Conservation (phyloP, 2,329 filamentous ascomycete genomes). For the Pezicula radicicola region DNA sequence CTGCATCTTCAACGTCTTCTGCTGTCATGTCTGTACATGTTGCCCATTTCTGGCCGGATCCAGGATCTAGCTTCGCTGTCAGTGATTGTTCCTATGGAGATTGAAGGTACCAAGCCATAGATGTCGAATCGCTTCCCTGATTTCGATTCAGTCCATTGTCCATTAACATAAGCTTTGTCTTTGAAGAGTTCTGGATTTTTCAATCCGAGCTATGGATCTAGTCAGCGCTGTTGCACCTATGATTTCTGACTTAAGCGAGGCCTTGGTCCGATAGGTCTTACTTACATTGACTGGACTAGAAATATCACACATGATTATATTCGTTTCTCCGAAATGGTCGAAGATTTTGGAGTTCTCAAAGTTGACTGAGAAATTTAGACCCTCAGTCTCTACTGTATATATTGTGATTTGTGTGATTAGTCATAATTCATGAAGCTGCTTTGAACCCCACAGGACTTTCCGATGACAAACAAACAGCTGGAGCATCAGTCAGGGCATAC, state of each 20-base stretch:
- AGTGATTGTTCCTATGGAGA: background rate
- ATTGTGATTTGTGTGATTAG: no score
- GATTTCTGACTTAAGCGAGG: no score
- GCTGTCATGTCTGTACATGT: slow-evolving; percentile 32
- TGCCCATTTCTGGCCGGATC: slow-evolving; percentile 32
- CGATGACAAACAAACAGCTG: no score
- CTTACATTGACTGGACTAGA: background rate
- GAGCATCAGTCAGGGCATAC: no score
- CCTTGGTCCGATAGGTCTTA: no score
- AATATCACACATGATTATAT: background rate
- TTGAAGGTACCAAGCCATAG: slow-evolving; percentile 32
- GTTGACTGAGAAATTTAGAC: no score
- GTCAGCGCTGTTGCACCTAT: background rate
- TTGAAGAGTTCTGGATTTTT: slow-evolving; percentile 47
- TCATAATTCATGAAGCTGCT: no score
- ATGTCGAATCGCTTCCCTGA: slow-evolving; percentile 52
- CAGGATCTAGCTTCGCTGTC: slow-evolving; percentile 33
- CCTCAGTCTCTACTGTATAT: no score
- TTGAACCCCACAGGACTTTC: no score
- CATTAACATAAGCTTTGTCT: slow-evolving; percentile 45
- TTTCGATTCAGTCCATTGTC: slow-evolving; percentile 47
- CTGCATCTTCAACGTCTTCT: slow-evolving; percentile 56
- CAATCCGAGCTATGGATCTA: slow-evolving; percentile 17
- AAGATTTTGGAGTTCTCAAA: no score
- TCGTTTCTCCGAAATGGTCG: background rate